Evolutionary conservation across 306 rosid genomes (phyloP).

Genomic region (Prunus salicina): DNA sequence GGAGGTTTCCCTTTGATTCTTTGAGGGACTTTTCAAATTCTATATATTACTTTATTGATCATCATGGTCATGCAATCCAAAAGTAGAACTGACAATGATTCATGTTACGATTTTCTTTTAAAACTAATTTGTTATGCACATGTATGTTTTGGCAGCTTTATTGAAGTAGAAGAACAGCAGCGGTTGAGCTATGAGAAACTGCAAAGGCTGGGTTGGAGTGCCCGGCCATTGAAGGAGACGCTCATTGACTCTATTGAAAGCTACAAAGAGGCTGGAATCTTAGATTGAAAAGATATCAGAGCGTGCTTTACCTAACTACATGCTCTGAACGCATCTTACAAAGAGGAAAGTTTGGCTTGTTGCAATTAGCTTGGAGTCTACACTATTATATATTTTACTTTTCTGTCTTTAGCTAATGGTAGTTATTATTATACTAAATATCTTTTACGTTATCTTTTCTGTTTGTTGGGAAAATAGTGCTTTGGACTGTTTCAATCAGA

Average conservation of each 20-base stretch:
- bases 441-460: too few relatives aligned
- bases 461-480: too few relatives aligned
- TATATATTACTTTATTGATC: not conserved
- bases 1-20: constrained; percentile 16
- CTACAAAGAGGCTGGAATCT: constrained; percentile 15
- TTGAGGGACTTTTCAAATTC: not conserved
- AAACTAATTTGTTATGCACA: not conserved
- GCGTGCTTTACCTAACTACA: not conserved
- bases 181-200: constrained; percentile 46
- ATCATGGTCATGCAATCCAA: not conserved
- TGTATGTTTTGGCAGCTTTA: constrained; percentile 3
- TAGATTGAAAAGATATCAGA: not conserved
- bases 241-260: constrained; percentile 48
- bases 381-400: too few relatives aligned
- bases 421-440: not conserved
- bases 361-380: not conserved
- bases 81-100: not conserved
- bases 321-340: not conserved
- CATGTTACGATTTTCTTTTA: not conserved
- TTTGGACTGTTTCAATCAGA: not conserved
- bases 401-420: not conserved
- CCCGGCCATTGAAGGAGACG: constrained; percentile 54
- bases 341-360: not conserved
- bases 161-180: constrained; percentile 5
- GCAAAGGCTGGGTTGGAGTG: constrained; percentile 55